Percentiles rank a stretch among this genome's conserved stretches.
Conservation (phyloP, 164 flowering plant species). For the Nelumbo lutea region DNA sequence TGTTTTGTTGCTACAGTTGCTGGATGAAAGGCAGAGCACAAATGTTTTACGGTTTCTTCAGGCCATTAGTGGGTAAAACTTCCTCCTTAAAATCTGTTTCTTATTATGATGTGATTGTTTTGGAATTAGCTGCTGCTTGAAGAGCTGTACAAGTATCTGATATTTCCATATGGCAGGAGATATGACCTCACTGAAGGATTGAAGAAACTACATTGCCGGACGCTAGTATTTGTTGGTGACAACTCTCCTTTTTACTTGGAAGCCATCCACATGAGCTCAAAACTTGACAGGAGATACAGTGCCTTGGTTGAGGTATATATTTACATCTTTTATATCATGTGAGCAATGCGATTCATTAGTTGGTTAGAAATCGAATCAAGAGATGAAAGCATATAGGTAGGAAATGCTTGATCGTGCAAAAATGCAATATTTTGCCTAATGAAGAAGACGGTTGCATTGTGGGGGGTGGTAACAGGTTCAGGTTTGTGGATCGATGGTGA, state of each 20-base stretch:
- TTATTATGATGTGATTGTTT: not conserved
- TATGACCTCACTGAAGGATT: constrained; percentile 67
- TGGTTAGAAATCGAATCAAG: not conserved
- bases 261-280: constrained; percentile 73
- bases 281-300: constrained; percentile 70
- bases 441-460: not conserved
- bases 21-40: constrained; percentile 72
- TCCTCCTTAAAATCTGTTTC: not conserved
- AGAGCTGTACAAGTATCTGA: not conserved
- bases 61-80: constrained; percentile 65
- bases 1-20: constrained; percentile 40
- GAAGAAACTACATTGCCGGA: constrained; percentile 71
- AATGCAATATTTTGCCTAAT: not conserved
- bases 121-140: not conserved
- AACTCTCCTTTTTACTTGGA: constrained; percentile 78
- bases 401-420: not conserved
- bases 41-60: constrained; percentile 78
- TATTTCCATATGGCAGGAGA: constrained; percentile 47
- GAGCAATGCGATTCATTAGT: not conserved
- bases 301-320: constrained; percentile 86
- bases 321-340: not conserved
- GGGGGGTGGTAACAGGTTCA: constrained; percentile 62
- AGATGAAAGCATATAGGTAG: not conserved
- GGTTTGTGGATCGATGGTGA: constrained; percentile 95
- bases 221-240: constrained; percentile 89